phyloP scores from a whole-genome alignment of 2,329 filamentous ascomycete genomes.

The Talaromyces sp. region DNA sequence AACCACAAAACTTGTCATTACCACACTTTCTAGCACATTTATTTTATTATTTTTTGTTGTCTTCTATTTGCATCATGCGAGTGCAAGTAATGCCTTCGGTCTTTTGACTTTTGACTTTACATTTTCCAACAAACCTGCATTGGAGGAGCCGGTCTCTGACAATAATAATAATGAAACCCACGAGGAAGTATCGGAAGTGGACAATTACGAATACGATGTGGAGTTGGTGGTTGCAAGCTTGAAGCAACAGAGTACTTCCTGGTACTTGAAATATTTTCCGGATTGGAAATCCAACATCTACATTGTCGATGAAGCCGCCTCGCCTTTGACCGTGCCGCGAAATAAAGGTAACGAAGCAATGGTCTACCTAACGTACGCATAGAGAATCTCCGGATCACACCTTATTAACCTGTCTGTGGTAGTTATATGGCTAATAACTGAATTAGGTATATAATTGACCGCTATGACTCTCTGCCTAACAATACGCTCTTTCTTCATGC shows the following conservation, averaged over 20 bases:
- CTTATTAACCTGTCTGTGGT: background rate
- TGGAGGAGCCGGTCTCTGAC: background rate
- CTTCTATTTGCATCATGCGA: conserved; percentile 1
- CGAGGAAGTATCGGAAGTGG: background rate
- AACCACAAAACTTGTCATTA: background rate
- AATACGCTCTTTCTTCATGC: conserved; percentile 52
- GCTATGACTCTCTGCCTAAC: conserved; percentile 51
- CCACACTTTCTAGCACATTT: conserved; percentile 3
- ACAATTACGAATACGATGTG: background rate
- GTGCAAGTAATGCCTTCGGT: background rate
- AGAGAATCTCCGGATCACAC: background rate
- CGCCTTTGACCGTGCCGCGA: conserved; percentile 42
- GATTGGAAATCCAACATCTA: conserved; percentile 31
- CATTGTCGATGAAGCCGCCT: conserved; percentile 44
- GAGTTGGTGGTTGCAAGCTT: conserved; percentile 16
- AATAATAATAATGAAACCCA: background rate
- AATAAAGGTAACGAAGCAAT: conserved; percentile 55
- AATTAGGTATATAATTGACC: conserved; percentile 45
- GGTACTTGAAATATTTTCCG: conserved; percentile 20
- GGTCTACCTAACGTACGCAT: conserved; percentile 50
- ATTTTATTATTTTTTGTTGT: conserved; percentile 7
- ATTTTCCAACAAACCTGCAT: background rate
- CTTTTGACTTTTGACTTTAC: conserved; percentile 7
- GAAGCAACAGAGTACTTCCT: conserved; percentile 11
- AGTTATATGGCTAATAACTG: background rate